Base-by-base conservation (phyloP, 495 filamentous ascomycete species). In the Pyrenopolyporus hunteri region DNA sequence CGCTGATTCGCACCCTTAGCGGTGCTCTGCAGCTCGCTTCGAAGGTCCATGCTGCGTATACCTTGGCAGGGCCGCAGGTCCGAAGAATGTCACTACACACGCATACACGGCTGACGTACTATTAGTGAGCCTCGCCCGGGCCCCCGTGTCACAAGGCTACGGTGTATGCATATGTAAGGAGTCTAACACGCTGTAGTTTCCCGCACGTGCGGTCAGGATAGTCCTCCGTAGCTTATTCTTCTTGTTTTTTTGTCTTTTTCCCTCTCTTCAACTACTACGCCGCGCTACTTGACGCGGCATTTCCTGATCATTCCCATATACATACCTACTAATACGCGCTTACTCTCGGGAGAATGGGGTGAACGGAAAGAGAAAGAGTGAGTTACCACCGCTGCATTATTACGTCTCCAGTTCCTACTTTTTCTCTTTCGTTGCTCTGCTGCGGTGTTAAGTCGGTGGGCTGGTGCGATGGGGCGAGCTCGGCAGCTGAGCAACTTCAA, bases 251-350 rank as follows among this genome's bases (percentile, higher is more conserved):
- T 9, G 26, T 29, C 9, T 5, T 29, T 29, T 5, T 29, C 9
- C 4, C 4, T 29, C 4, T 29, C 42, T 42, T 56, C 32, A 65
- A 60, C 11, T 10, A 50, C 33, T 9, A 39, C 49, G 22, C 40
- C 51, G 57, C 57, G 57, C 57, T 66, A 66, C 57, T 57, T 66
- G 63, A 66, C 57, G 63, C 61, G 63, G 57, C 63, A 60, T 61
- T 60, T 56, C 51, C 63, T 57, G 56, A 40, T 42, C 51, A 65
- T 66, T 57, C 33, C 63, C 63, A 39, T 16, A 17, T 16, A 4
- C 9, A 5, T 9, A 5, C 26, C 26, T 29, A 5, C 9, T 16
- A n/a, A 19, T 32, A 19, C 44, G 46, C 63, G 63, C 63, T 66
- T 66, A 66, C 57, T 57, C 46, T 61, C 51, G 63, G 63, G 25